Base-by-base conservation (phyloP, 441 rosid species). In the Geranium incanum region DNA sequence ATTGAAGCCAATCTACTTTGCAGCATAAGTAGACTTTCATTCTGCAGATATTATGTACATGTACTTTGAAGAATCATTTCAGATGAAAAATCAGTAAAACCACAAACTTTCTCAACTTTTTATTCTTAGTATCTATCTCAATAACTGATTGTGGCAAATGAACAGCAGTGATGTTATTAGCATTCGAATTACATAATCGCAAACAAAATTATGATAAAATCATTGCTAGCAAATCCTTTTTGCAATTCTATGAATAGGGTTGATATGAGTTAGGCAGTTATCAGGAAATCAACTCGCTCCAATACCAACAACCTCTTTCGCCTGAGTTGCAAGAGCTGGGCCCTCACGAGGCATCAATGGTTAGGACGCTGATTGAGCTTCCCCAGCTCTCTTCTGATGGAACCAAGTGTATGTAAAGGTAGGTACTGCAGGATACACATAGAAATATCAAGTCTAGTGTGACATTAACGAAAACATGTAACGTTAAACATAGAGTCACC, bases 341-440 rank as follows among this genome's bases (percentile, higher is more conserved):
- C 92, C 95, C 60, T 84, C 82, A 33, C 88, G 93, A 75, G 96
- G 97, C 77, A 79, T 79, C 72, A 85, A 67, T 6, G 87, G 78
- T 59, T 87, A 78, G 18, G 74, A 68, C 72, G 82, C 84, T 5
- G 83, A 74, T 71, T 77, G 84, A 66, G 78, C 76, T 2, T 19
- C 98, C 95, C 96, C 19, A 91, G 81, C 77, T 84, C 83, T 83
- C 97, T 88, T 79, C 97, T 87, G 72, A 94, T 84, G 9, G 92
- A 88, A 82, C 87, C 97, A 6, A 93, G 87, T 11, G 87, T 91
- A 91, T 4, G 88, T 80, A 76, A 81, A 94, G 19, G 95, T 78
- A 28, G 98, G 95, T 55, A 89, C 95, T 89, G 89, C 83, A 86
- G 68, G 81, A 71, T 74, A 75, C 21, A 72, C 36, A n/a, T 63